Evolutionary conservation across 1,284 basidiomycete genomes (phyloP).

Genomic region (Ustilago shanxiensis): DNA sequence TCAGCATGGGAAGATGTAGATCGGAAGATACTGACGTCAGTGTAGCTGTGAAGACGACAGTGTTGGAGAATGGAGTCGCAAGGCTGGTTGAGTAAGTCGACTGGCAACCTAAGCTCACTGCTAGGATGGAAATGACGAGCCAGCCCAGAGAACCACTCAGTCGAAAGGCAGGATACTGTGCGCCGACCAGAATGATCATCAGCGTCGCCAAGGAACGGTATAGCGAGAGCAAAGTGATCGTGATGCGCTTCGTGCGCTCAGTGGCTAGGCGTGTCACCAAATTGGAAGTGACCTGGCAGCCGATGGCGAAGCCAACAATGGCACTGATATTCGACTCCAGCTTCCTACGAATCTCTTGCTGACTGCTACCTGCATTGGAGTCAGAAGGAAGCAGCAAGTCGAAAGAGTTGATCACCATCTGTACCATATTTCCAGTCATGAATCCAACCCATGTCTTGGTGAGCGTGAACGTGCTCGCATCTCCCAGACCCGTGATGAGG

Average conservation of each 20-base stretch:
- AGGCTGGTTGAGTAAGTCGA: slow-evolving; percentile 40
- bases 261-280: slow-evolving; percentile 26
- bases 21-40: slow-evolving; percentile 45
- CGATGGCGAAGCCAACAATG: slow-evolving; percentile 33
- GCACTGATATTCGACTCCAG: slow-evolving; percentile 27
- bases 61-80: slow-evolving; percentile 43
- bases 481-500: slow-evolving; percentile 43
- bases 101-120: slow-evolving; percentile 35
- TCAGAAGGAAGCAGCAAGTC: slow-evolving; percentile 26
- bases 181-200: slow-evolving; percentile 23
- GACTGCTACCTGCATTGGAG: slow-evolving; percentile 17
- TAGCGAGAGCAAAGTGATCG: slow-evolving; percentile 18
- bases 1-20: slow-evolving; percentile 24
- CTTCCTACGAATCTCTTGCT: slow-evolving; percentile 7
- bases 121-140: slow-evolving; percentile 38
- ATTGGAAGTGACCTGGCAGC: slow-evolving; percentile 34
- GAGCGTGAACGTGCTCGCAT: slow-evolving; percentile 35
- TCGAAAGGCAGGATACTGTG: slow-evolving; percentile 10
- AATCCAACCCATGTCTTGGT: slow-evolving; percentile 50
- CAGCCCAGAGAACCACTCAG: slow-evolving; percentile 28
- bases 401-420: slow-evolving; percentile 45
- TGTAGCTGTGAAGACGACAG: slow-evolving; percentile 52
- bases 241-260: slow-evolving; percentile 19
- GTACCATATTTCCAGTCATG: slow-evolving; percentile 54
- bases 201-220: slow-evolving; percentile 27